Evolutionary conservation across 1,284 basidiomycete species (phyloP).

Genomic region (Agroathelia rolfsii): DNA sequence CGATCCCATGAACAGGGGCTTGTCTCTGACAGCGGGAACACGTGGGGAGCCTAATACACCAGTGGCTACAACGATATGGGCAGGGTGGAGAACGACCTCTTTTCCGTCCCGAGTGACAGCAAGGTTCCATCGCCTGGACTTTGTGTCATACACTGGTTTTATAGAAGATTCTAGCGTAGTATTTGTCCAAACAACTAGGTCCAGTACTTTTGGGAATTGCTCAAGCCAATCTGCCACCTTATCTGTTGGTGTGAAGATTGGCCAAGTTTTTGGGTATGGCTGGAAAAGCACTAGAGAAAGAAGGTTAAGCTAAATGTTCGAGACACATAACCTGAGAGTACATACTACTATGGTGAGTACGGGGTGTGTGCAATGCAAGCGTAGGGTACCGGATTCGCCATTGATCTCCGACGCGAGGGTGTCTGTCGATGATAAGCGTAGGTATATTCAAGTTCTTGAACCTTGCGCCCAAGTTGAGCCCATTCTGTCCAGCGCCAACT

Average conservation of each 20-base stretch:
- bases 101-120: conserved; percentile 19
- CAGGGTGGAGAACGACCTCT: conserved; percentile 20
- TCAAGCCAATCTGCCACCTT: conserved; percentile 31
- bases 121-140: conserved; percentile 22
- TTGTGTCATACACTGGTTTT: conserved; percentile 22
- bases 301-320: conserved; percentile 4
- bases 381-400: conserved; percentile 46
- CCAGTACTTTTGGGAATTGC: conserved; percentile 25
- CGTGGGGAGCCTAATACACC: conserved; percentile 24
- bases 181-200: conserved; percentile 27
- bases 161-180: conserved; percentile 17
- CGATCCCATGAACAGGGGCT: conserved; percentile 21
- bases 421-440: conserved; percentile 37
- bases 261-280: conserved; percentile 27
- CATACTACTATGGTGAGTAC: conserved; percentile 26
- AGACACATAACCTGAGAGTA: conserved; percentile 5
- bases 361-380: conserved; percentile 35
- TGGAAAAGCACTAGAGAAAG: conserved; percentile 28
- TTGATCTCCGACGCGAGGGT: conserved; percentile 38
- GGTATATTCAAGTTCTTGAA: conserved; percentile 41
- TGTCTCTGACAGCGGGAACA: conserved; percentile 19
- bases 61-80: conserved; percentile 28
- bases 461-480: conserved; percentile 41
- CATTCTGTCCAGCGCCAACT: conserved; percentile 49
- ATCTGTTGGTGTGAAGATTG: conserved; percentile 25